Conservation (phyloP, 2,329 filamentous ascomycete species). For the Pezicula radicicola region DNA sequence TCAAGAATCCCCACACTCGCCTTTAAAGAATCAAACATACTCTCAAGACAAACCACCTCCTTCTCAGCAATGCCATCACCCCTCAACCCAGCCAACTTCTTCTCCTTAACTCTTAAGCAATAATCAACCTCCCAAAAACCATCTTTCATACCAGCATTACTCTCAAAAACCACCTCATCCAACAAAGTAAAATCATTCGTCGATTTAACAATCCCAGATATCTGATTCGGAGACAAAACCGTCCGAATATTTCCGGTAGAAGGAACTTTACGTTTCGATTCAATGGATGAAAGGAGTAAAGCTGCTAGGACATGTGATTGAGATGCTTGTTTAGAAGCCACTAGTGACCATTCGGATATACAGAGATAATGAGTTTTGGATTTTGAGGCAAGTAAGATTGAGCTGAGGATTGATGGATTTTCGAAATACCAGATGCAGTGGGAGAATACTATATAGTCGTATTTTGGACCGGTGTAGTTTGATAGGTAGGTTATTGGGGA, state of each 20-base stretch:
- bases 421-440: slow-evolving; percentile 55
- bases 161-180: slow-evolving; percentile 33
- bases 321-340: slow-evolving; percentile 34
- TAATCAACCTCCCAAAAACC: slow-evolving; percentile 43
- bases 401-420: slow-evolving; percentile 30
- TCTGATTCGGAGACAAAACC: slow-evolving; percentile 37
- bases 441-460: slow-evolving; percentile 44
- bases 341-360: slow-evolving; percentile 45
- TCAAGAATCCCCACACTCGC: no score
- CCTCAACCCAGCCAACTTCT: no score
- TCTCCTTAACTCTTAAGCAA: slow-evolving; percentile 18
- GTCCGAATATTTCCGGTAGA: slow-evolving; percentile 45
- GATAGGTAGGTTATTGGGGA: slow-evolving; percentile 33
- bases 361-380: slow-evolving; percentile 33
- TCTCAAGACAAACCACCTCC: no score
- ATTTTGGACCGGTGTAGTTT: slow-evolving; percentile 22
- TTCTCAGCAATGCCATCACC: no score
- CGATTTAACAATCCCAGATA: slow-evolving; percentile 32
- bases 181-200: slow-evolving; percentile 35
- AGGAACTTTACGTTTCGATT: slow-evolving; percentile 35
- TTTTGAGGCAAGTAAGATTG: slow-evolving; percentile 34
- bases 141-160: slow-evolving; percentile 38
- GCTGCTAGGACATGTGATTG: slow-evolving; percentile 50
- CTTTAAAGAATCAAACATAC: no score
- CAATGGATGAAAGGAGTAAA: slow-evolving; percentile 39